A percentile compares a stretch with the other conserved stretches of the same genome.
Conservation (phyloP, 1,284 basidiomycete species). For the Leccinum subrobustum region DNA sequence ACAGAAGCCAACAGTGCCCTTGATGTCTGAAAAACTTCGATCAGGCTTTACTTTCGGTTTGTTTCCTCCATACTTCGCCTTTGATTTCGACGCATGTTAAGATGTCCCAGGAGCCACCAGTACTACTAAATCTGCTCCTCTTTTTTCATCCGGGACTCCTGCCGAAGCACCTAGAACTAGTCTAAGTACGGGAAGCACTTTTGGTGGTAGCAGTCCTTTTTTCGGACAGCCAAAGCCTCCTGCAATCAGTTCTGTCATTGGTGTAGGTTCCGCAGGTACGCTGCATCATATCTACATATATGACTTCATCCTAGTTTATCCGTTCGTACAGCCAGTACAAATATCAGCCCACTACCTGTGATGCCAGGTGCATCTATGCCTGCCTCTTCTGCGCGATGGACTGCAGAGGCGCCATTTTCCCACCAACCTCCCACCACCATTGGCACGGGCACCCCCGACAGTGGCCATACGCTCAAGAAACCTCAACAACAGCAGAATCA, state of each 20-base stretch:
- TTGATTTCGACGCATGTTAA: neutral
- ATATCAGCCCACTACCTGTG: neutral
- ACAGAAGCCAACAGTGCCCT: neutral
- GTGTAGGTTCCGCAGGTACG: neutral
- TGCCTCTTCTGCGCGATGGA: neutral
- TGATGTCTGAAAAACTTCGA: neutral
- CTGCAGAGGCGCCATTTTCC: neutral
- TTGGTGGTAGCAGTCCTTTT: neutral
- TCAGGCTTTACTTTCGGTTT: neutral
- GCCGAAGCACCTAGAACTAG: neutral
- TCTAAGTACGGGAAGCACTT: neutral
- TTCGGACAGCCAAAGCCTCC: neutral
- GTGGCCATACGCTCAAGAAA: neutral
- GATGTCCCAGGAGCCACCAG: neutral
- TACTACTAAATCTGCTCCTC: neutral
- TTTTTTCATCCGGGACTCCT: neutral
- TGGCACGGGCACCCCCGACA: neutral
- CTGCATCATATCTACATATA: neutral
- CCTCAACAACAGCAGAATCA: neutral
- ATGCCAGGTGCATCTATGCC: neutral
- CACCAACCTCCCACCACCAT: neutral
- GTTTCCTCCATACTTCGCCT: neutral
- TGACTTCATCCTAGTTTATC: neutral
- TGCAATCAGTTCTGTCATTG: neutral
- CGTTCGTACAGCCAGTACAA: neutral